phyloP scores from a whole-genome alignment of 139 green algal genomes.

The Tetradesmus obliquus region DNA sequence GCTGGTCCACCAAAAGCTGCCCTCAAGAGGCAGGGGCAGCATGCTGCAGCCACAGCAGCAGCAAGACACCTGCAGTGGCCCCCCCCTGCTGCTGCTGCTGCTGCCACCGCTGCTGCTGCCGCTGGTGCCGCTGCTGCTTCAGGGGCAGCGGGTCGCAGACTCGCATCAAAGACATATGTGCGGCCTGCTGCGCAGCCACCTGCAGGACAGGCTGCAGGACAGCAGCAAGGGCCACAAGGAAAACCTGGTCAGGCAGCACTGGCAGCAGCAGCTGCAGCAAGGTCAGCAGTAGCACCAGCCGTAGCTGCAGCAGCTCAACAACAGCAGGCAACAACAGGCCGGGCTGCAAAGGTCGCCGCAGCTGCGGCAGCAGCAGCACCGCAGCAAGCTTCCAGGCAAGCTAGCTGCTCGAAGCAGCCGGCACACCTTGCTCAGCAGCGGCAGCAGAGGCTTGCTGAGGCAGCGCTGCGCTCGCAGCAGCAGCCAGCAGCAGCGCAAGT shows the following conservation, averaged over 20 bases:
- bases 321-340: background rate
- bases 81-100: background rate
- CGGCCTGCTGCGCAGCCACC: background rate
- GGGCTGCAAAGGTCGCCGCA: background rate
- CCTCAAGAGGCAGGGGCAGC: background rate
- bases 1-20: background rate
- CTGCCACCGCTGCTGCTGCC: background rate
- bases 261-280: background rate
- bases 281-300: background rate
- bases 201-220: background rate
- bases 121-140: background rate
- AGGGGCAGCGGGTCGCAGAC: background rate
- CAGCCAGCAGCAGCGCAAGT: slow-evolving; percentile 13
- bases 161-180: background rate
- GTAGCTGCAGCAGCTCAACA: background rate
- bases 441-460: background rate
- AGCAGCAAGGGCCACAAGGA: background rate
- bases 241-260: too few relatives aligned
- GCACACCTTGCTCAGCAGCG: background rate
- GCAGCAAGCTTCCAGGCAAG: background rate
- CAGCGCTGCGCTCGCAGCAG: background rate
- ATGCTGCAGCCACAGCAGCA: background rate
- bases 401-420: background rate
- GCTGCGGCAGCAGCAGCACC: background rate
- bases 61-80: background rate